Conservation (phyloP, 352 stramenopile species). For the Phytophthora fragariae region DNA sequence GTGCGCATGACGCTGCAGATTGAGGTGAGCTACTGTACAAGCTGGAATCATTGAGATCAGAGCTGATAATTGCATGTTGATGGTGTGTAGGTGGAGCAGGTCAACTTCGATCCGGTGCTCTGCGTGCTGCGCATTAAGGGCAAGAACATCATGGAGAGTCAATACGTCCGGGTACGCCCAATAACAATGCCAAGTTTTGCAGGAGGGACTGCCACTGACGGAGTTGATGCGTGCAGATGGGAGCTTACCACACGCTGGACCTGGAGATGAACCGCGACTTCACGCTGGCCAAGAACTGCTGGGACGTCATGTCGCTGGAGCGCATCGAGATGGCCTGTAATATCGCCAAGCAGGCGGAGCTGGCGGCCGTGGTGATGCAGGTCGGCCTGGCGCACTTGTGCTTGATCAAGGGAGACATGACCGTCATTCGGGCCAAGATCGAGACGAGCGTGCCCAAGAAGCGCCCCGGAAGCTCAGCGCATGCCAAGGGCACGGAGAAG, state of each 20-base stretch:
- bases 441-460: slow-evolving; percentile 98
- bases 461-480: slow-evolving; percentile 92
- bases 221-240: slow-evolving; percentile 68
- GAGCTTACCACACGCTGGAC: slow-evolving; percentile 97
- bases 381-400: slow-evolving; percentile 96
- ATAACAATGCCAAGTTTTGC: not conserved
- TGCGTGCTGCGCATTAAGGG: slow-evolving; percentile 96
- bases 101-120: slow-evolving; percentile 96
- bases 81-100: slow-evolving; percentile 87
- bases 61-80: not conserved
- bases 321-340: slow-evolving; percentile 95
- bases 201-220: not conserved
- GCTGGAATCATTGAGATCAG: not conserved
- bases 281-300: slow-evolving; percentile 96
- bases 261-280: slow-evolving; percentile 97
- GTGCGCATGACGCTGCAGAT: slow-evolving; percentile 97
- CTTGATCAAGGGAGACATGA: slow-evolving; percentile 98
- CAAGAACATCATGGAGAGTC: slow-evolving; percentile 94
- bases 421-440: slow-evolving; percentile 94
- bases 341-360: slow-evolving; percentile 94
- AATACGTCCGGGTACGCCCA: slow-evolving; percentile 91
- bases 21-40: slow-evolving; percentile 45
- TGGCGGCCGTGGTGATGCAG: slow-evolving; percentile 98
- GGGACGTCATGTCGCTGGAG: slow-evolving; percentile 98
- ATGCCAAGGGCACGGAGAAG: slow-evolving; percentile 94